A percentile compares a stretch with the other conserved stretches of the same genome.
Conservation (phyloP, 2,329 filamentous ascomycete species). For the Pseudogymnoascus sp. region DNA sequence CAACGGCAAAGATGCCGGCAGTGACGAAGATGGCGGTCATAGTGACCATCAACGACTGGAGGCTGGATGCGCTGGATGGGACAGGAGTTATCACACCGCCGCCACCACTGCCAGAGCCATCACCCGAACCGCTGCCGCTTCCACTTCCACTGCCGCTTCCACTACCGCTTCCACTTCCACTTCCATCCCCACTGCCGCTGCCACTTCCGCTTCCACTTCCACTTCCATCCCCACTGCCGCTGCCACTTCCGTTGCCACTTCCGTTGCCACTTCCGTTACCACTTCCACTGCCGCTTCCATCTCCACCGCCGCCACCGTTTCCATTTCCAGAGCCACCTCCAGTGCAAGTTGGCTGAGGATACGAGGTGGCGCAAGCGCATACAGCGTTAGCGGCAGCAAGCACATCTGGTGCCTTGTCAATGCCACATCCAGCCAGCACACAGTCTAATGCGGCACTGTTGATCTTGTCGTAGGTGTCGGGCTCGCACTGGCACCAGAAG, state of each 20-base stretch:
- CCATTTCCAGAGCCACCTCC: not conserved
- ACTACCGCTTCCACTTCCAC: not conserved
- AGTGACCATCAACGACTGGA: not conserved
- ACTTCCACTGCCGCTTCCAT: not conserved
- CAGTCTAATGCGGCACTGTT: not conserved
- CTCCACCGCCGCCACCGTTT: not conserved
- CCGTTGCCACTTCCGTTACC: not conserved
- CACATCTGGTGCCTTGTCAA: not conserved
- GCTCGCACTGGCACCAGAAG: not conserved
- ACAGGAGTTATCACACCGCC: not conserved
- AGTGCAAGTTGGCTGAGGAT: conserved; percentile 4
- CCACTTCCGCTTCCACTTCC: not conserved
- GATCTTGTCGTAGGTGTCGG: not conserved
- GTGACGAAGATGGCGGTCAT: conserved; percentile 2
- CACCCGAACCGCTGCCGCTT: not conserved
- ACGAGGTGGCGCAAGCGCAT: not conserved
- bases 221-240: not conserved
- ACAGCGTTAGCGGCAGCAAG: not conserved
- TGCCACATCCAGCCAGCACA: not conserved
- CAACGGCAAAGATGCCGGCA: not conserved
- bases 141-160: not conserved
- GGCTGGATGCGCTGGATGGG: conserved; percentile 3
- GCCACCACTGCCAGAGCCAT: not conserved
- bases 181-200: not conserved
- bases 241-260: not conserved